phyloP scores from a whole-genome alignment of 2,329 filamentous ascomycete species.

The Sporothrix brunneoviolacea region DNA sequence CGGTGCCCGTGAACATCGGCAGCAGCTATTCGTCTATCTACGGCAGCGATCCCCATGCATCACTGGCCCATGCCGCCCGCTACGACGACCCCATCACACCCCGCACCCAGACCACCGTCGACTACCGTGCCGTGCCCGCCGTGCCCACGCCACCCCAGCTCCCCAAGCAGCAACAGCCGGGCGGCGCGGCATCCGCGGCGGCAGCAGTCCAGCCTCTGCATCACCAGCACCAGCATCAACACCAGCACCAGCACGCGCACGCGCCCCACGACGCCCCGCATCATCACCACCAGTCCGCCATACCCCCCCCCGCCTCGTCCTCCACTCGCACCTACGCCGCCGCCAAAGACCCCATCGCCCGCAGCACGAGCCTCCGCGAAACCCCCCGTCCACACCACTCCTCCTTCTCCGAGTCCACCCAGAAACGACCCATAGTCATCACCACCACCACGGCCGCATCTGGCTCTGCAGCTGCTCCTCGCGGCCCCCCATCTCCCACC shows the following conservation, averaged over 20 bases:
- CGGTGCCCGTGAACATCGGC: constrained; percentile 43
- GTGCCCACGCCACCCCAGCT: constrained; percentile 19
- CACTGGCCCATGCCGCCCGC: constrained; percentile 19
- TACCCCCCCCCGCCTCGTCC: constrained; percentile 26
- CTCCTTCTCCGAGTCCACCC: constrained; percentile 43
- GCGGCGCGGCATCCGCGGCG: not conserved
- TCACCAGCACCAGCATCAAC: constrained; percentile 5
- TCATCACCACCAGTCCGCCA: constrained; percentile 21
- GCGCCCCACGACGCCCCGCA: not conserved
- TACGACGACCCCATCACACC: constrained; percentile 17
- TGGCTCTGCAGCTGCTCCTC: constrained; percentile 19
- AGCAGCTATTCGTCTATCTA: constrained; percentile 37
- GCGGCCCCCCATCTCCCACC: constrained; percentile 26
- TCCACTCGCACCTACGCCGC: constrained; percentile 49
- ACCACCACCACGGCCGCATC: constrained; percentile 44
- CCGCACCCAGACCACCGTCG: constrained; percentile 9
- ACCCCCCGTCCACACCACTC: constrained; percentile 43
- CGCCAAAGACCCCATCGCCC: constrained; percentile 43
- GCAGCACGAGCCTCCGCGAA: constrained; percentile 43
- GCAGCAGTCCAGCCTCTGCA: constrained; percentile 2
- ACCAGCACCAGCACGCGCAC: not conserved
- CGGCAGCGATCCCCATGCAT: constrained; percentile 44
- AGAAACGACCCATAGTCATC: constrained; percentile 49
- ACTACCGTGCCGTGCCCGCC: constrained; percentile 15
- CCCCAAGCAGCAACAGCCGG: constrained; percentile 8